Percentiles rank a stretch among this genome's conserved stretches.
These are phyloP conservation scores for Prunus fruticosa DNA, from an alignment of 306 rosid genomes.

Conservation along the genomic window DNA sequence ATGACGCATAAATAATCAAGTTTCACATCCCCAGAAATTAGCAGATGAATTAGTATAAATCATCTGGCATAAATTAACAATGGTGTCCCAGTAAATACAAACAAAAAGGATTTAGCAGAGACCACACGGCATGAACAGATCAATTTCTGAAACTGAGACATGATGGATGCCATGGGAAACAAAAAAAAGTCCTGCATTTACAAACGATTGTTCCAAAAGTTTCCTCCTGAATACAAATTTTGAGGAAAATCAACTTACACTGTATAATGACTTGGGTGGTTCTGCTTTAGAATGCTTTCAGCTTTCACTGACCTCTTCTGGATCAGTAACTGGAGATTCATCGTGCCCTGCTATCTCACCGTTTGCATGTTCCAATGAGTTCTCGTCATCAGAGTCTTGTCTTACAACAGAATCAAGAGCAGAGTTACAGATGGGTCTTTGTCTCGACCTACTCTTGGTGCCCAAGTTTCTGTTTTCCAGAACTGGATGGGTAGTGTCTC, in stretches of 20 bases:
- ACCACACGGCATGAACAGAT: background rate
- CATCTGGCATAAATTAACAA: background rate
- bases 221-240: background rate
- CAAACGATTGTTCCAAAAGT: background rate
- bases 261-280: background rate
- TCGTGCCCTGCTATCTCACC: background rate
- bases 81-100: background rate
- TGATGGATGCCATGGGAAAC: background rate
- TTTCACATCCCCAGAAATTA: too few relatives aligned
- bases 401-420: constrained; percentile 45
- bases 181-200: background rate
- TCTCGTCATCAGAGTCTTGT: constrained; percentile 54
- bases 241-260: background rate
- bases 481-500: constrained; percentile 31
- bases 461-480: constrained; percentile 46
- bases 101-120: background rate
- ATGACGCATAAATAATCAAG: too few relatives aligned
- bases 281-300: constrained; percentile 4
- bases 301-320: constrained; percentile 7
- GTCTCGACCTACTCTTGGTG: constrained; percentile 66
- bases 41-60: too few relatives aligned
- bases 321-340: background rate
- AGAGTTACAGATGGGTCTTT: constrained; percentile 76
- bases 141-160: too few relatives aligned
- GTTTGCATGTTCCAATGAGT: background rate